Percentiles rank a stretch among this genome's conserved stretches.
Evolutionary conservation across 164 flowering plant genomes (phyloP).

Genomic region (Magnolia sinica): DNA sequence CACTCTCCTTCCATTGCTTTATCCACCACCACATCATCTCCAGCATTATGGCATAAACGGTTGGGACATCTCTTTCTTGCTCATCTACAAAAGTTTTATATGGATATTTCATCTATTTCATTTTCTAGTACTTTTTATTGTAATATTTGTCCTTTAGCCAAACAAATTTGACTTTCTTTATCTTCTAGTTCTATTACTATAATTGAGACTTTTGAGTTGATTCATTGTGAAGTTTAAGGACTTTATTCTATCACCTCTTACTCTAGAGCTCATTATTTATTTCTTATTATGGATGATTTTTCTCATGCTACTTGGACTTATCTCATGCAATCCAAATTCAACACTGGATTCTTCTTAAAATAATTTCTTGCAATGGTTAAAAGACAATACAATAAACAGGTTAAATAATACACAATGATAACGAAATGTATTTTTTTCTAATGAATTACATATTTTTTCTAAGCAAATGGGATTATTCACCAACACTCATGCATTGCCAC

Average conservation of each 20-base stretch:
- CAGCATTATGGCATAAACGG: not conserved
- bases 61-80: not conserved
- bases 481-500: constrained; percentile 1
- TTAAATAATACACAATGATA: not conserved
- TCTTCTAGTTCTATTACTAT: not conserved
- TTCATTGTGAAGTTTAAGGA: constrained; percentile 10
- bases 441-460: not conserved
- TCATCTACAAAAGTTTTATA: not conserved
- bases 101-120: too few species aligned
- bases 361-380: not conserved
- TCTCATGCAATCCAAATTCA: constrained; percentile 5
- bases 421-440: not conserved
- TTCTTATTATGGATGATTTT: constrained; percentile 8
- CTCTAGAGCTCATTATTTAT: constrained; percentile 5
- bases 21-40: not conserved
- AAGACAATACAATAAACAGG: not conserved
- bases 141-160: not conserved
- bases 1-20: too few species aligned
- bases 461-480: not conserved
- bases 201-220: not conserved
- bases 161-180: constrained; percentile 5
- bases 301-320: not conserved
- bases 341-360: not conserved
- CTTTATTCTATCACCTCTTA: not conserved
- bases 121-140: not conserved